phyloP scores from a whole-genome alignment of 2,329 filamentous ascomycete species.

The Chrysoporthe cubensis region DNA sequence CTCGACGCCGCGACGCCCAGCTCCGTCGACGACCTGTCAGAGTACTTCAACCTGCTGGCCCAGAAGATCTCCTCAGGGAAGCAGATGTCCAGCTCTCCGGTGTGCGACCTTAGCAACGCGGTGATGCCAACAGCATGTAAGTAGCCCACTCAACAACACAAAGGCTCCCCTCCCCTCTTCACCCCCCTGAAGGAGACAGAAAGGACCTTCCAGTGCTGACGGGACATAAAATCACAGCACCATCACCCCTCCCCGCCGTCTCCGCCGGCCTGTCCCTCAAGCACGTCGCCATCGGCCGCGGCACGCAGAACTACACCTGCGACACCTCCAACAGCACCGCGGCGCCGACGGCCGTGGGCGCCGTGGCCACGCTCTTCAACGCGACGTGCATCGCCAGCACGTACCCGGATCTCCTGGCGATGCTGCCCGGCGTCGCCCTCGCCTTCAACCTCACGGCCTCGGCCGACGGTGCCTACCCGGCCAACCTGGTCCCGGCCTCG shows the following conservation, averaged over 20 bases:
- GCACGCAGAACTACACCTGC: conserved; percentile 95
- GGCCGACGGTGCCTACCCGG: conserved; percentile 33
- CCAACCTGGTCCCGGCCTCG: conserved; percentile 26
- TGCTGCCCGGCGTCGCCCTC: conserved; percentile 70
- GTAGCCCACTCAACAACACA: conserved; percentile 14
- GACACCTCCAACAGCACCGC: conserved; percentile 61
- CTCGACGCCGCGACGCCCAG: conserved; percentile 44
- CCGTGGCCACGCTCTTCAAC: conserved; percentile 85
- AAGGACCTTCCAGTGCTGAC: conserved; percentile 32
- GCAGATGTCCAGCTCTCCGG: conserved; percentile 44
- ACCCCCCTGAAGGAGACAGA: background rate
- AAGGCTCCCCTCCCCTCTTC: background rate
- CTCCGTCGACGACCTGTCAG: conserved; percentile 52
- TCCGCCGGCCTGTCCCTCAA: conserved; percentile 64
- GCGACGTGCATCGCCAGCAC: conserved; percentile 76
- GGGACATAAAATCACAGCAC: conserved; percentile 44
- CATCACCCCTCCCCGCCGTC: conserved; percentile 63
- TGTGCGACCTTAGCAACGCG: conserved; percentile 60
- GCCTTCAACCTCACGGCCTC: conserved; percentile 60
- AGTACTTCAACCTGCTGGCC: conserved; percentile 65
- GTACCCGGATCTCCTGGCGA: conserved; percentile 67
- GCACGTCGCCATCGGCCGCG: conserved; percentile 84
- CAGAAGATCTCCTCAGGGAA: conserved; percentile 56
- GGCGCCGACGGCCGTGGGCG: conserved; percentile 69
- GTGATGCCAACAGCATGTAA: conserved; percentile 45